Evolutionary conservation across 2,329 filamentous ascomycete species (phyloP), one percentile per base, ranked within the genome.

Genomic region (Pseudogymnoascus pannorum): DNA sequence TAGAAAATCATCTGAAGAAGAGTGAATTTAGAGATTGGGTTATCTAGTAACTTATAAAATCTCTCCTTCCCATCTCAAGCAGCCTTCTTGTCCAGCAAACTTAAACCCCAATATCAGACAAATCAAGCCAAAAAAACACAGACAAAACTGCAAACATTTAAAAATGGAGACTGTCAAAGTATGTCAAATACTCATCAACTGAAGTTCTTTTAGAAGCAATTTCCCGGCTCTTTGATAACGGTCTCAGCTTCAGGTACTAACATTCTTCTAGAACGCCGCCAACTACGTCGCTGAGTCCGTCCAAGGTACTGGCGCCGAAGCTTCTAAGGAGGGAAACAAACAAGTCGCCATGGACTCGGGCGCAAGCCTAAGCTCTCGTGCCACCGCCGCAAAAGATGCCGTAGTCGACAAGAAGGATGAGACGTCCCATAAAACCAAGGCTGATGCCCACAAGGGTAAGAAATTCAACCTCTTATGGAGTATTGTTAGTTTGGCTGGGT

Each of bases 311-410:
- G 71, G 75, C 62, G 72, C 78, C 59, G 72, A 76, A 66, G 77
- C 81, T 64, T 78, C 75, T 72, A 83, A 84, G 79, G 80, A 83
- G 75, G 77, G 74, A 76, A 83, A 84, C 80, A 83, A 84, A 79
- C 69, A 72, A 75, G 66, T 74, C 22, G 42, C 42, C 42, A 51
- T 22, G 76, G 78, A 78, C 69, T 68, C 64, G 66, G 72, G 82
- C 68, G 74, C 75, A 65, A 72, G 66, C 66, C 16, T 80, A 61
- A 63, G 65, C 62, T 76, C 75, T 69, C 79, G 81, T 66, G 76
- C 76, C 69, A 75, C 73, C 51, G 81, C 81, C 64, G 81, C 78
- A 61, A 75, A 79, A 69, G 78, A 78, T 66, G 81, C 81, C 60
- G 67, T 75, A 42, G 65, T 68, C 64, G 79, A 84, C 76, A 84